These are phyloP conservation scores for Linnemannia elongata DNA, from an alignment of 192 early-diverging fungal genomes.

Conservation along the genomic window DNA sequence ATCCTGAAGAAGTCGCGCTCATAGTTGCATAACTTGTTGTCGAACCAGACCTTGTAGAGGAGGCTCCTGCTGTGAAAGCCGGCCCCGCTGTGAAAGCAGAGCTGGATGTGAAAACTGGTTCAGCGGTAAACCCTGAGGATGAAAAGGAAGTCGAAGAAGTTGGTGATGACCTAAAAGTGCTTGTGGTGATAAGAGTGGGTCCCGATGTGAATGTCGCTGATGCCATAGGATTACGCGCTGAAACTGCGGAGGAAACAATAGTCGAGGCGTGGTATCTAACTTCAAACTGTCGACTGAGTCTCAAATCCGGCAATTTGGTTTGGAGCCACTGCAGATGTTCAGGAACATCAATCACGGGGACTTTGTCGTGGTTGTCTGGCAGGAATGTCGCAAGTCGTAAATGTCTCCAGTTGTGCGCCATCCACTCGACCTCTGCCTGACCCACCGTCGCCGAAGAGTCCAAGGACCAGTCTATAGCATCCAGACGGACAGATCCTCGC, in stretches of 20 bases:
- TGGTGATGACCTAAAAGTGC: no score
- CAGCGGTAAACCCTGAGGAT: no score
- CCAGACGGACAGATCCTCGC: neutral
- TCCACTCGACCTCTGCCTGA: neutral
- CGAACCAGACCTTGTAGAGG: neutral
- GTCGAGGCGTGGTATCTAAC: neutral
- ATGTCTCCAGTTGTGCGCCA: neutral
- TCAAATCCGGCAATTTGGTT: neutral
- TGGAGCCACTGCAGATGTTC: neutral
- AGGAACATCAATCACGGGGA: neutral
- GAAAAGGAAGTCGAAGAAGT: no score
- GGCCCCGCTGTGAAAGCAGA: neutral
- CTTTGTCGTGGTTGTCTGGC: neutral
- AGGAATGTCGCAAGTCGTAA: neutral
- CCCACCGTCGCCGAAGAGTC: neutral
- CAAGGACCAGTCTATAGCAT: neutral
- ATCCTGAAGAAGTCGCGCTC: no score
- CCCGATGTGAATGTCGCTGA: neutral
- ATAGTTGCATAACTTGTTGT: no score
- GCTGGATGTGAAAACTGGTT: no score
- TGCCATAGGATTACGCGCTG: neutral
- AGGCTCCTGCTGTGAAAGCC: neutral
- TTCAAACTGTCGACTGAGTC: neutral
- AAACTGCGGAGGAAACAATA: neutral
- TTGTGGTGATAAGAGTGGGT: neutral